phyloP scores from a whole-genome alignment of 2,329 filamentous ascomycete genomes.

The Cytospora chrysosperma region DNA sequence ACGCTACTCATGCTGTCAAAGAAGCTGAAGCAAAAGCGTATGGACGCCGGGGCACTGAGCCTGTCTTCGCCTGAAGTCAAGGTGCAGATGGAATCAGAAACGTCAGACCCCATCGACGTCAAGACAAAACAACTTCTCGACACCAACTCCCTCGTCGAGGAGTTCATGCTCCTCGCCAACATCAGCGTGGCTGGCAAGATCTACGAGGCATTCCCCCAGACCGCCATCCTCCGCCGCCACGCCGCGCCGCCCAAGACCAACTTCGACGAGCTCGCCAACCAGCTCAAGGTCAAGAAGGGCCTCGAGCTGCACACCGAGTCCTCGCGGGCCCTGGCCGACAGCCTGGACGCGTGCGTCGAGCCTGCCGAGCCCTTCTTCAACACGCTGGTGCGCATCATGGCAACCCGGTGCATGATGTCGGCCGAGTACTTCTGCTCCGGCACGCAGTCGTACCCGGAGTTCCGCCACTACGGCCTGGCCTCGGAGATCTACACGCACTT shows the following conservation, averaged over 20 bases:
- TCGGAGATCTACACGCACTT: conserved; percentile 99
- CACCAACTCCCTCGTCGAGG: conserved; percentile 96
- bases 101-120: conserved; percentile 92
- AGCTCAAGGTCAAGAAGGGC: conserved; percentile 82
- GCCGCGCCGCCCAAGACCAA: conserved; percentile 90
- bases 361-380: conserved; percentile 91
- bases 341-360: conserved; percentile 82
- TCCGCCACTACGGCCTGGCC: conserved; percentile 94
- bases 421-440: conserved; percentile 98
- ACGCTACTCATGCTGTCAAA: conserved; percentile 84
- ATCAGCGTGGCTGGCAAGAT: conserved; percentile 89
- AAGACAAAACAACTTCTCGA: conserved; percentile 93
- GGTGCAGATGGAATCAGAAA: conserved; percentile 92
- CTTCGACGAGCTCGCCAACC: conserved; percentile 89
- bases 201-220: conserved; percentile 90
- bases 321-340: conserved; percentile 90
- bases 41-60: conserved; percentile 93
- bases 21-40: conserved; percentile 90
- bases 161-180: conserved; percentile 99
- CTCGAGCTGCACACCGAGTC: conserved; percentile 81
- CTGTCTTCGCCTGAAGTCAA: conserved; percentile 97
- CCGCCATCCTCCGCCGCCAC: conserved; percentile 89
- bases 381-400: conserved; percentile 94
- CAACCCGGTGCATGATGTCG: conserved; percentile 98
- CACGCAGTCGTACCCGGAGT: conserved; percentile 88